Conservation (phyloP, 768 basidiomycete species). For the Mycena floridula region DNA sequence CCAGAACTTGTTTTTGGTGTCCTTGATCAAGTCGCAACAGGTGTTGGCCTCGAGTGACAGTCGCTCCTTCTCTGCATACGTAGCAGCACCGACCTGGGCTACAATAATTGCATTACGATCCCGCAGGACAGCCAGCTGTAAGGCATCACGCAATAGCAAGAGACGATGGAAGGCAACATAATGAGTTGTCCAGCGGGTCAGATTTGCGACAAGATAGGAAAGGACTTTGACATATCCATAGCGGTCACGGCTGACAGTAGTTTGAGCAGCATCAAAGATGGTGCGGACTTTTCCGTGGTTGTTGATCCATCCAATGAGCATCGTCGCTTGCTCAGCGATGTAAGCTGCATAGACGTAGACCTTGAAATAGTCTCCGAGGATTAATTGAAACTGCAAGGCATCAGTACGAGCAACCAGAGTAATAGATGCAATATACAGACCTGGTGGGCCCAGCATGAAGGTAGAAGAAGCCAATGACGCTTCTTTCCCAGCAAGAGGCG, state of each 20-base stretch:
- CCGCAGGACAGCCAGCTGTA: constrained; percentile 2
- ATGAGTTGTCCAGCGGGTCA: constrained; percentile 14
- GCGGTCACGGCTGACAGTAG: constrained; percentile 2
- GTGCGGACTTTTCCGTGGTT: constrained; percentile 6
- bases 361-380: constrained; percentile 10
- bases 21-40: constrained; percentile 17
- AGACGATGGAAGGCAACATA: no score
- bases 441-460: no score
- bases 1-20: constrained; percentile 15
- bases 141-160: not conserved
- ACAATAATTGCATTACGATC: constrained; percentile 3
- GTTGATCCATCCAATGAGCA: constrained; percentile 6
- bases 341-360: no score
- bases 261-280: constrained; percentile 8
- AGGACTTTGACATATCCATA: constrained; percentile 2
- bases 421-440: no score
- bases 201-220: constrained; percentile 8
- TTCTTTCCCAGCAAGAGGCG: no score
- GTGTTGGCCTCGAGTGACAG: constrained; percentile 10
- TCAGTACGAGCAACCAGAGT: no score
- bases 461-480: no score
- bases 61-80: constrained; percentile 12
- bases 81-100: no score
- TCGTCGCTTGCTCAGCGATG: no score
- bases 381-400: no score